Conservation (phyloP, 2,329 filamentous ascomycete species). For the Talaromyces sp. region DNA sequence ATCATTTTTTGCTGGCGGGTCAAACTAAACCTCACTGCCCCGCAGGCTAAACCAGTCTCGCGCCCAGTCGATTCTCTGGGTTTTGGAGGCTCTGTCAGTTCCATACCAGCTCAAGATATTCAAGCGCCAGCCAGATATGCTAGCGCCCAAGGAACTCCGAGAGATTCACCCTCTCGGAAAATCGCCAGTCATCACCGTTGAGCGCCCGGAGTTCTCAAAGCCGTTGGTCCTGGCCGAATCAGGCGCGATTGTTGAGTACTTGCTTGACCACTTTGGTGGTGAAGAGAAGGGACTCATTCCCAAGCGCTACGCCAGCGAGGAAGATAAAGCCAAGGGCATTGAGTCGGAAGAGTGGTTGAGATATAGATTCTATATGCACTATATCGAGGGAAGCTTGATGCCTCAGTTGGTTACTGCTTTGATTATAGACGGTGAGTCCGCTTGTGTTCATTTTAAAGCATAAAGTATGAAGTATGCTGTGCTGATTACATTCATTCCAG, state of each 20-base stretch:
- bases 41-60: constrained; percentile 77
- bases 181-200: constrained; percentile 70
- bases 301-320: constrained; percentile 49
- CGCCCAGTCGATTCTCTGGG: constrained; percentile 77
- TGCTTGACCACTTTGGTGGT: constrained; percentile 61
- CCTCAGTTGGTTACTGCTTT: constrained; percentile 60
- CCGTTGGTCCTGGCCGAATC: constrained; percentile 72
- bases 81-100: constrained; percentile 75
- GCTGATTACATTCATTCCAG: constrained; percentile 18
- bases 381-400: constrained; percentile 80
- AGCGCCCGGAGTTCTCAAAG: constrained; percentile 40
- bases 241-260: constrained; percentile 74
- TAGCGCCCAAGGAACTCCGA: constrained; percentile 73
- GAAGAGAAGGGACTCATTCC: constrained; percentile 44
- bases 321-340: constrained; percentile 38
- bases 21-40: not conserved
- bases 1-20: not conserved
- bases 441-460: not conserved
- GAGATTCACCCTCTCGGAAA: constrained; percentile 82
- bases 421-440: constrained; percentile 51
- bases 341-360: constrained; percentile 58
- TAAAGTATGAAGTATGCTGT: not conserved
- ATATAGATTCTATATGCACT: constrained; percentile 71
- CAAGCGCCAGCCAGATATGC: constrained; percentile 59
- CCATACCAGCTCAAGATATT: constrained; percentile 76